A percentile compares a stretch with the other conserved stretches of the same genome.
phyloP scores from a whole-genome alignment of 768 basidiomycete species.

The Lactarius quietus region DNA sequence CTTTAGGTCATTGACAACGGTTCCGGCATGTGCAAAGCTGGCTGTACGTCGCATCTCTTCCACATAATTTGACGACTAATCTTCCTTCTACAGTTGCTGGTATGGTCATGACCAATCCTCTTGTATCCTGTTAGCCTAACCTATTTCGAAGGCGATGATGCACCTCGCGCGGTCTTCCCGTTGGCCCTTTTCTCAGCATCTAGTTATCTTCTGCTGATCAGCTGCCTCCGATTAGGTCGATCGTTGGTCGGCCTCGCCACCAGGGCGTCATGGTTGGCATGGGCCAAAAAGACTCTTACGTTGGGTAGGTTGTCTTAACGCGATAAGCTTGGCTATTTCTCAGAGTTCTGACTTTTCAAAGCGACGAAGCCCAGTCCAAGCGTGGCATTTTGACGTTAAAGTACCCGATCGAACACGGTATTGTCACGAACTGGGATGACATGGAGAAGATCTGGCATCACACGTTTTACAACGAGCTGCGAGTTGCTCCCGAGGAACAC shows the following conservation, averaged over 20 bases:
- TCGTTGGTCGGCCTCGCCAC: conserved; percentile 93
- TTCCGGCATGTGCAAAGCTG: conserved; percentile 99
- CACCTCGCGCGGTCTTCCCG: conserved; percentile 95
- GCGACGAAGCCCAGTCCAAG: conserved; percentile 90
- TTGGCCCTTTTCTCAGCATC: conserved; percentile 44
- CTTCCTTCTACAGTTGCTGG: conserved; percentile 7
- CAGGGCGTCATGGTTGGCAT: conserved; percentile 96
- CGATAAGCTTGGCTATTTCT: background rate
- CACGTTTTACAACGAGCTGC: conserved; percentile 85
- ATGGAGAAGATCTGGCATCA: conserved; percentile 99
- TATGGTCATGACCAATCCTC: background rate
- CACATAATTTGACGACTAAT: background rate
- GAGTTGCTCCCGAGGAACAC: conserved; percentile 74
- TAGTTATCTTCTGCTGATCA: conserved; percentile 2
- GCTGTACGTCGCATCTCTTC: conserved; percentile 56
- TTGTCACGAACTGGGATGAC: conserved; percentile 98
- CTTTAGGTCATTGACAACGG: conserved; percentile 84
- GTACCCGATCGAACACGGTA: conserved; percentile 92
- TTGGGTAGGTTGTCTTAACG: conserved; percentile 55
- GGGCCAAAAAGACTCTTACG: conserved; percentile 96
- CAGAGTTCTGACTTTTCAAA: conserved; percentile 29
- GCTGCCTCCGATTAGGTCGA: conserved; percentile 38
- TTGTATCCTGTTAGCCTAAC: background rate
- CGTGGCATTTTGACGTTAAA: conserved; percentile 91
- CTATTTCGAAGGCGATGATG: conserved; percentile 59